Evolutionary conservation across 345 rosid species (phyloP), one percentile per base, ranked within the genome.

Genomic region (Noccaea bulbosa): DNA sequence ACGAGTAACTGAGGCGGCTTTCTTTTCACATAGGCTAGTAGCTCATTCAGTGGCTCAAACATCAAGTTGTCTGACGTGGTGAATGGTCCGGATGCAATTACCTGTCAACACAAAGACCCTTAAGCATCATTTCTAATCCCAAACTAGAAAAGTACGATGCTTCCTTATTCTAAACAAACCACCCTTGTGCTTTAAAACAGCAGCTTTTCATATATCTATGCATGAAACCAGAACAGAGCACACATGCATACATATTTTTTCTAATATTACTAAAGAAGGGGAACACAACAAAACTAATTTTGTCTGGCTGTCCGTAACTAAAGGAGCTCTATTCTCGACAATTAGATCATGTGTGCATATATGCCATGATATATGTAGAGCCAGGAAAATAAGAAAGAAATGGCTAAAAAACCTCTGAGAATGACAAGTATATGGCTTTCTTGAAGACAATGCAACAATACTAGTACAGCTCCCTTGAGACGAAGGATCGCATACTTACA

Each of bases 21-120:
- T 84, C 89, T 86, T 55, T 81, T 88, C 67, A 96, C 93, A 82
- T 88, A 86, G 44, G 89, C 84, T 57, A 87, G 84, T 77, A 94
- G 85, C 84, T 94, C 99, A 24, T 58, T 77, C 61, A 89, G 83
- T 75, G 98, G 98, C 82, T 91, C 99, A 75, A 91, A 94, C 60
- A 79, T 77, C 63, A 94, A 80, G 81, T 88, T 91, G 80, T 87
- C 99, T 47, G 81, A 68, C 22, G 98, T 89, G 20, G 93, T 87
- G 78, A 89, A 94, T 64, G 98, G 98, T 46, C 96, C 99, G 11
- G 98, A 82, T 49, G 95, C 96, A 83, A 89, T 82, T 65, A 91
- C 85, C 96, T 94, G 82, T 71, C 63, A 16, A 47, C 69, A 68
- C 47, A 46, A 24, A 30, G 11, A 40, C 17, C 57, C 16, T 11